These are phyloP conservation scores for Cytospora schulzeri DNA, from an alignment of 2,329 filamentous ascomycete species.

Conservation along the genomic window DNA sequence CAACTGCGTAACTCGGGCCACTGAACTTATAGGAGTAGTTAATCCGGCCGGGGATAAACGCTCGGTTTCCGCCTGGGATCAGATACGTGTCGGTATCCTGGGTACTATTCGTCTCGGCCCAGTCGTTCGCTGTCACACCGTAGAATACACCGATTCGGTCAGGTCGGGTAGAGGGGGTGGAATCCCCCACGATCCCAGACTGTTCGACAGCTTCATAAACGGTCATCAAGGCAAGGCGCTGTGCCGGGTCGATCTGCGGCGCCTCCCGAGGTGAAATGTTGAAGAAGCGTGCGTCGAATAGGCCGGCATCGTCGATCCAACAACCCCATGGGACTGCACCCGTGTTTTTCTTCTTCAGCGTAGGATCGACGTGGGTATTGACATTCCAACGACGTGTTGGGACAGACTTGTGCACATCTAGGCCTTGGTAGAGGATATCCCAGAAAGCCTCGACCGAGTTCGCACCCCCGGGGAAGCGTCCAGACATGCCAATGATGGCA, in stretches of 20 bases:
- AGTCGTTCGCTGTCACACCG: slow-evolving; percentile 59
- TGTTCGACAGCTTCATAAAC: slow-evolving; percentile 33
- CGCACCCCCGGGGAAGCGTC: background rate
- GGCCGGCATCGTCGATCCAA: slow-evolving; percentile 7
- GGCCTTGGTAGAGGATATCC: slow-evolving; percentile 24
- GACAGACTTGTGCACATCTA: slow-evolving; percentile 32
- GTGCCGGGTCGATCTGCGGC: slow-evolving; percentile 21
- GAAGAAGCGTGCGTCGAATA: slow-evolving; percentile 27
- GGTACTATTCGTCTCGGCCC: slow-evolving; percentile 62
- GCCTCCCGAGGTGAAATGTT: slow-evolving; percentile 24
- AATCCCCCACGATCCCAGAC: slow-evolving; percentile 46
- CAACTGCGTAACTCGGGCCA: slow-evolving; percentile 39
- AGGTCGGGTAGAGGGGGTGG: slow-evolving; percentile 34
- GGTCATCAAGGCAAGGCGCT: slow-evolving; percentile 19
- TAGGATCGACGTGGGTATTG: slow-evolving; percentile 31
- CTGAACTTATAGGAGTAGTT: slow-evolving; percentile 41
- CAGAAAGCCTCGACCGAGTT: background rate
- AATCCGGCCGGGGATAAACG: slow-evolving; percentile 39
- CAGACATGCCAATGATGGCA: slow-evolving; percentile 2
- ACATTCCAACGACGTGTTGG: slow-evolving; percentile 11
- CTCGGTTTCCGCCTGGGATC: slow-evolving; percentile 35
- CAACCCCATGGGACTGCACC: slow-evolving; percentile 62
- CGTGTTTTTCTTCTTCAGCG: slow-evolving; percentile 44
- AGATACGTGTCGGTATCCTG: slow-evolving; percentile 29
- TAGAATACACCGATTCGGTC: slow-evolving; percentile 66